phyloP scores from a whole-genome alignment of 257 asterid species.

The Fraxinus excelsior region DNA sequence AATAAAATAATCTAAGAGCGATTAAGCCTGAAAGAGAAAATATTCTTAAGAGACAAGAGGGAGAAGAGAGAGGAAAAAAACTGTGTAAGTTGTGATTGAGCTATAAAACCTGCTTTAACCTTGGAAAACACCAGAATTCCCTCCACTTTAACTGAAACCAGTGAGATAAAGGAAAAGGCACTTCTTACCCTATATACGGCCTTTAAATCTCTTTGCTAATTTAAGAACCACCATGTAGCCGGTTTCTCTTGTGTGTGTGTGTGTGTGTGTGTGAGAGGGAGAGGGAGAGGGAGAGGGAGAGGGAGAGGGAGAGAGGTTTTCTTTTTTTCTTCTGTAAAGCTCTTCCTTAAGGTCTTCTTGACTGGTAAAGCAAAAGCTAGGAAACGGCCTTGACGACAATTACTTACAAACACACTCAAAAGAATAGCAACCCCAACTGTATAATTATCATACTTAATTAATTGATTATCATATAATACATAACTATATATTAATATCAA shows the following conservation, averaged over 20 bases:
- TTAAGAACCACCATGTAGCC: slow-evolving; percentile 47
- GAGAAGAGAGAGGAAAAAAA: slow-evolving; percentile 23
- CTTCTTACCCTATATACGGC: slow-evolving; percentile 30
- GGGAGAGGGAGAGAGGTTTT: background rate
- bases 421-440: slow-evolving; percentile 29
- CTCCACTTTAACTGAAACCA: slow-evolving; percentile 73
- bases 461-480: background rate
- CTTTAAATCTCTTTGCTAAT: slow-evolving; percentile 61
- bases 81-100: slow-evolving; percentile 33
- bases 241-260: slow-evolving; percentile 27
- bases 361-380: slow-evolving; percentile 73
- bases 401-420: slow-evolving; percentile 42
- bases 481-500: background rate
- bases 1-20: slow-evolving; percentile 18
- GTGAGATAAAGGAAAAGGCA: slow-evolving; percentile 74
- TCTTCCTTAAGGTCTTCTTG: slow-evolving; percentile 40
- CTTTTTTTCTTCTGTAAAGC: slow-evolving; percentile 6
- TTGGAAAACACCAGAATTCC: slow-evolving; percentile 50
- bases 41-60: slow-evolving; percentile 16
- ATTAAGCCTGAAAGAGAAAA: slow-evolving; percentile 9
- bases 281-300: slow-evolving; percentile 33
- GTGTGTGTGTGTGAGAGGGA: slow-evolving; percentile 23
- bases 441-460: background rate
- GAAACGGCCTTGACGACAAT: slow-evolving; percentile 35
- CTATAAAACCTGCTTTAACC: slow-evolving; percentile 60